Conservation (phyloP, 2,329 filamentous ascomycete species). For the Penicillium janthinellum region DNA sequence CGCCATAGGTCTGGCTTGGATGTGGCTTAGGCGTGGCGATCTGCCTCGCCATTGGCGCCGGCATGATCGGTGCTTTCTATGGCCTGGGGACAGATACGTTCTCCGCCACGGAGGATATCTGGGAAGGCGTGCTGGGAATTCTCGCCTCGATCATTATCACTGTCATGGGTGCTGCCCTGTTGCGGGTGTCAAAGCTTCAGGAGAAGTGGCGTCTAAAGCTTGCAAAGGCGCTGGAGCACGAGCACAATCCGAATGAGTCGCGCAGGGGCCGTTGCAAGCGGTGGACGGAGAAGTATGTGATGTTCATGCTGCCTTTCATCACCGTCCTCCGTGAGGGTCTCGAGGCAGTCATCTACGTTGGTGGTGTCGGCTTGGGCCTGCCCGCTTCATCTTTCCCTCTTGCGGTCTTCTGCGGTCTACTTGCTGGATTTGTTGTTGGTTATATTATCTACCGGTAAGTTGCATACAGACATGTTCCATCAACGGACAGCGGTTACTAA, state of each 20-base stretch:
- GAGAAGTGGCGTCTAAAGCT: constrained; percentile 85
- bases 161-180: constrained; percentile 75
- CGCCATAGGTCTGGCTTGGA: constrained; percentile 65
- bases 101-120: constrained; percentile 70
- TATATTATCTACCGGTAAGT: constrained; percentile 76
- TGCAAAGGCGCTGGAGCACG: constrained; percentile 60
- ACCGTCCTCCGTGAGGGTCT: constrained; percentile 85
- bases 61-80: constrained; percentile 74
- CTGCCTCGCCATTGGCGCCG: constrained; percentile 66
- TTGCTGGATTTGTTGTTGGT: constrained; percentile 67
- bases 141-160: constrained; percentile 80
- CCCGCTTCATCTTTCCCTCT: constrained; percentile 77
- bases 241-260: constrained; percentile 43
- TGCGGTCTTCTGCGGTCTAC: constrained; percentile 71
- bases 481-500: background rate
- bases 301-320: constrained; percentile 84
- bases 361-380: constrained; percentile 75
- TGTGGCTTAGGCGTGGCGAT: constrained; percentile 63
- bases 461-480: background rate
- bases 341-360: constrained; percentile 83
- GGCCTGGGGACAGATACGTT: constrained; percentile 68
- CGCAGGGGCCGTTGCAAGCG: constrained; percentile 57
- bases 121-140: constrained; percentile 77
- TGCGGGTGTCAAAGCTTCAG: constrained; percentile 80
- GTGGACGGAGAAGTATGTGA: constrained; percentile 75